A percentile compares a stretch with the other conserved stretches of the same genome.
Evolutionary conservation across 495 filamentous ascomycete genomes (phyloP).

Genomic region (Talaromyces thailandensis): DNA sequence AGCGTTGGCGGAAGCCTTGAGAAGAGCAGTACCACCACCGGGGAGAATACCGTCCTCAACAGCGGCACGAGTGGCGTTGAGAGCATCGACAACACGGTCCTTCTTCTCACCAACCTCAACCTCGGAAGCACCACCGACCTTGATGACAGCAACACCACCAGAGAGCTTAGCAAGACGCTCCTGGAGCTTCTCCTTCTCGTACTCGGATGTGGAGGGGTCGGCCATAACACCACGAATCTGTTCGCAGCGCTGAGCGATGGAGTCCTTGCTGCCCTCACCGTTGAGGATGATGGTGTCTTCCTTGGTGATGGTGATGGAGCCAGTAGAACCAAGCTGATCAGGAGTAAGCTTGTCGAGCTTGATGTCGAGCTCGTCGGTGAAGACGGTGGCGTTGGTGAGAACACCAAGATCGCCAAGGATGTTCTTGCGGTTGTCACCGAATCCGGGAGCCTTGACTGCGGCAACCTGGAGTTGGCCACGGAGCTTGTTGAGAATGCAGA

Average conservation of each 20-base stretch:
- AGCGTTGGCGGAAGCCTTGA: conserved; percentile 91
- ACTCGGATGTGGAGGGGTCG: conserved; percentile 89
- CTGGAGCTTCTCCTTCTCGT: conserved; percentile 99
- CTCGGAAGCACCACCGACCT: conserved; percentile 94
- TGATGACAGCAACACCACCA: conserved; percentile 98
- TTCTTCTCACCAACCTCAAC: conserved; percentile 99
- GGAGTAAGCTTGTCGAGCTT: conserved; percentile 96
- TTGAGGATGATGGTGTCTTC: conserved; percentile 99
- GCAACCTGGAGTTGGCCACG: conserved; percentile 98
- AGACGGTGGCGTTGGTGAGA: conserved; percentile 93
- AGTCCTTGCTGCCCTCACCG: conserved; percentile 92
- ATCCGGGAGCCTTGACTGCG: conserved; percentile 97
- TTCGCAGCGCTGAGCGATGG: conserved; percentile 90
- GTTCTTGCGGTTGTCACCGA: conserved; percentile 99
- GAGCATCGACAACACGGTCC: conserved; percentile 95
- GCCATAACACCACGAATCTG: conserved; percentile 96
- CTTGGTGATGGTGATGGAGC: conserved; percentile 99
- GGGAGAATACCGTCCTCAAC: conserved; percentile 98
- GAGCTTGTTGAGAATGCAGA: conserved; percentile 99
- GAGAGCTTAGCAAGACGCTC: conserved; percentile 99
- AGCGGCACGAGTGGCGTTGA: conserved; percentile 96
- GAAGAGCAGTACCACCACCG: conserved; percentile 93
- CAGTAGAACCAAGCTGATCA: conserved; percentile 94
- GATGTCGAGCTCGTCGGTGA: conserved; percentile 95
- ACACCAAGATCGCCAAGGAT: conserved; percentile 94